Base-by-base conservation (phyloP, 331 rosid species). In the Malus hybrid region DNA sequence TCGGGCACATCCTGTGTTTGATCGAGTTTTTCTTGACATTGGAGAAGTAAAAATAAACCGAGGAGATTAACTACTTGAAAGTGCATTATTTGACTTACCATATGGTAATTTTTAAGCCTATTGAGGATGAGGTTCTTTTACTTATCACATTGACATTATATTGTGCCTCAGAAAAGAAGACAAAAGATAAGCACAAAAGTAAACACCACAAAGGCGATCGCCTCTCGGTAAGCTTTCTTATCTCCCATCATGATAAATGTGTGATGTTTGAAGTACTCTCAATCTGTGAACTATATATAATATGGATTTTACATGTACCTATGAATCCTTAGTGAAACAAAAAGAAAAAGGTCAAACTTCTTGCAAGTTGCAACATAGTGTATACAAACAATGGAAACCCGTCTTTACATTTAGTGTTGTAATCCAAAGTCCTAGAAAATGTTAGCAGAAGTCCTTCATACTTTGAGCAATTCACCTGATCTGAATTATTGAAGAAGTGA, bases 161-260 rank as follows among this genome's bases (percentile, higher is more conserved):
- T 82, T 77, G 71, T 66, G 66, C 77, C 55, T 78, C 90, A 88
- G 99, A 85, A 60, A 94, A 86, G 90, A 90, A 85, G 82, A 80
- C 78, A 29, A 94, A 90, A 85, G 97, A 88, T 70, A 84, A 59
- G 77, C 87, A 81, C 90, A 88, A 75, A 79, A 83, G 82, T 67
- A 92, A 90, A 73, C 83, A 33, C 67, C 77, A 75, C 60, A 85
- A 84, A 80, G 84, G 83, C 34, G 90, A 77, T 80, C 80, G 13
- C 46, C 80, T 19, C 54, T 64, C 12, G 83, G 99, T 94, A 80
- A 87, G 96, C 78, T 67, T 2, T 82, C 81, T 79, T 65, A 59
- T 67, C 4, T 52, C 52, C 10, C 13, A 10, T 22, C 10, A 39
- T 54, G 10, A 42, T 20, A 63, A 6, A 11, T 14, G 9, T 33